Evolutionary conservation across 2,329 filamentous ascomycete species (phyloP).

Genomic region (Trichothecium roseum): DNA sequence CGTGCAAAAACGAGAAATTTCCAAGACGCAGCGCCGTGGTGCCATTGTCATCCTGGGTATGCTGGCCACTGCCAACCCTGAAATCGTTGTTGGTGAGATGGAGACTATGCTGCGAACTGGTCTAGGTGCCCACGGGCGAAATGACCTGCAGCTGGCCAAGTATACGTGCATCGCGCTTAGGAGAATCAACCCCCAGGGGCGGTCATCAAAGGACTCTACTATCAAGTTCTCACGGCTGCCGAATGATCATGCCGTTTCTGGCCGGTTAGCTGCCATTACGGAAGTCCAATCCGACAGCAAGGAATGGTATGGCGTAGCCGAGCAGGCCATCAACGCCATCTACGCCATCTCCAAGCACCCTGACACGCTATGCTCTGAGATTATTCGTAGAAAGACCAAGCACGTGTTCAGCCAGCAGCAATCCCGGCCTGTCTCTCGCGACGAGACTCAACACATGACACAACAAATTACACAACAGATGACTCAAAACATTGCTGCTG

Average conservation of each 20-base stretch:
- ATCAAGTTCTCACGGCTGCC: slow-evolving; percentile 66
- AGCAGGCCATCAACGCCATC: slow-evolving; percentile 92
- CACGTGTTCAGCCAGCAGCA: slow-evolving; percentile 54
- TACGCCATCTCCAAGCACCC: slow-evolving; percentile 91
- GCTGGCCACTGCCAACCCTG: slow-evolving; percentile 84
- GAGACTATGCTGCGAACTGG: slow-evolving; percentile 89
- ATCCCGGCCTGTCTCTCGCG: slow-evolving; percentile 29
- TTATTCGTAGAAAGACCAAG: slow-evolving; percentile 78
- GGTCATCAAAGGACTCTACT: slow-evolving; percentile 64
- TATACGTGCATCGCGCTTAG: slow-evolving; percentile 91
- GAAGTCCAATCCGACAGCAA: slow-evolving; percentile 83
- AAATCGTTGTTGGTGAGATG: slow-evolving; percentile 90
- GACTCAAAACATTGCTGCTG: neutral
- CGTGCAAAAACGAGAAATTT: slow-evolving; percentile 87
- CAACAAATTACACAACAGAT: slow-evolving; percentile 5
- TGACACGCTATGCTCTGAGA: slow-evolving; percentile 83
- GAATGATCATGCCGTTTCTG: slow-evolving; percentile 84
- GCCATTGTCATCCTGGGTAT: slow-evolving; percentile 96
- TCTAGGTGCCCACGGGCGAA: slow-evolving; percentile 67
- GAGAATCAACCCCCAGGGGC: slow-evolving; percentile 77
- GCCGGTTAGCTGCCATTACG: slow-evolving; percentile 70
- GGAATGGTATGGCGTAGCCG: slow-evolving; percentile 92
- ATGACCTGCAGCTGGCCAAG: slow-evolving; percentile 81
- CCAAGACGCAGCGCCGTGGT: slow-evolving; percentile 77
- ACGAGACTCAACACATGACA: slow-evolving; percentile 6